These are phyloP conservation scores for Chrysoporthe puriensis DNA, from an alignment of 2,329 filamentous ascomycete genomes.

Conservation along the genomic window DNA sequence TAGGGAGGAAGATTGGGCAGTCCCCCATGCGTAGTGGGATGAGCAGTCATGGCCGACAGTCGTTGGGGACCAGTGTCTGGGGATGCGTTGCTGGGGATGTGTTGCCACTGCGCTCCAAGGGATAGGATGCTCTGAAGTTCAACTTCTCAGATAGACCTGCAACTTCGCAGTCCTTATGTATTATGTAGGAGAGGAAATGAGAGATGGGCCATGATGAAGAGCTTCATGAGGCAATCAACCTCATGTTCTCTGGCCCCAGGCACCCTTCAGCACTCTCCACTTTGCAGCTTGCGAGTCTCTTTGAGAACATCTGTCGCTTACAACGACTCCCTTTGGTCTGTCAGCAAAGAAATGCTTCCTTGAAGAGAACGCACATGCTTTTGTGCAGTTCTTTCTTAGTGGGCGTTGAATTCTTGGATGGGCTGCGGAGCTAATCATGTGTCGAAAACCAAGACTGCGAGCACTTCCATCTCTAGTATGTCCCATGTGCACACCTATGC, in stretches of 20 bases:
- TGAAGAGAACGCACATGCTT: not conserved
- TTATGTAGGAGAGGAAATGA: not conserved
- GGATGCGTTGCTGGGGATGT: not conserved
- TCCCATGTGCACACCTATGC: not conserved
- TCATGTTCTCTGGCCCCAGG: not conserved
- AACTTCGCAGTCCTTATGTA: not conserved
- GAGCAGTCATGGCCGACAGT: not conserved
- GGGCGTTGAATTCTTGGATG: not conserved
- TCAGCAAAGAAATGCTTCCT: not conserved
- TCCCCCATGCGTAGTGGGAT: constrained; percentile 8
- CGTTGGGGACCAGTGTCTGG: not conserved
- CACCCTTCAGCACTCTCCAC: not conserved
- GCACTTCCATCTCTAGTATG: too few relatives aligned
- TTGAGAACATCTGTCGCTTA: not conserved
- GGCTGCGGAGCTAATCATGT: too few relatives aligned
- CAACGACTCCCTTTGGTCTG: not conserved
- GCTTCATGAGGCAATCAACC: not conserved
- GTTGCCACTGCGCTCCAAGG: not conserved
- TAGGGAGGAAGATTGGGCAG: not conserved
- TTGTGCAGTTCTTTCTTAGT: not conserved
- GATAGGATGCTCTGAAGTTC: constrained; percentile 2
- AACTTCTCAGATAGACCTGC: not conserved
- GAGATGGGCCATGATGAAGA: not conserved
- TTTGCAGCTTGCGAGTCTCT: not conserved
- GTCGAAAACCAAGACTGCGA: too few relatives aligned